Conservation (phyloP, 2,329 filamentous ascomycete species). For the Neonectria ditissima region DNA sequence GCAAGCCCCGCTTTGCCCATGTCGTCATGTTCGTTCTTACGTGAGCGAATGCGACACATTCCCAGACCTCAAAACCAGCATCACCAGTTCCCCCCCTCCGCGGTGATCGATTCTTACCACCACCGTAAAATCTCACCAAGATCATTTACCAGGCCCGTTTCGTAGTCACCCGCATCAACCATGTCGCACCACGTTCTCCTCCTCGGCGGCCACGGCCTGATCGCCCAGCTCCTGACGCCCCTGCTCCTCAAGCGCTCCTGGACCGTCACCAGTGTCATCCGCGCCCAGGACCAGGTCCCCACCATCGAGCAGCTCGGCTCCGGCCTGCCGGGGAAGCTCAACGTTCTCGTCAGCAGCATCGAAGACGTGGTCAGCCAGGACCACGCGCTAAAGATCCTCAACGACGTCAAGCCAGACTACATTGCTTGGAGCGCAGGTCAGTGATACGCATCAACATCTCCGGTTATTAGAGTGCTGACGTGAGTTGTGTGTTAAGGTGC, state of each 20-base stretch:
- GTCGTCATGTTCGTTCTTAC: slow-evolving; percentile 32
- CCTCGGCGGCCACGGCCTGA: slow-evolving; percentile 84
- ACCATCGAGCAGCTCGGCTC: slow-evolving; percentile 72
- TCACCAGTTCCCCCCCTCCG: neutral
- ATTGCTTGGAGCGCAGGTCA: slow-evolving; percentile 76
- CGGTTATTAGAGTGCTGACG: slow-evolving; percentile 20
- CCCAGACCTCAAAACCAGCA: slow-evolving; percentile 15
- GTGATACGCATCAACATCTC: slow-evolving; percentile 30
- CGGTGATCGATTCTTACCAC: neutral
- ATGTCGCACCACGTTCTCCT: slow-evolving; percentile 71
- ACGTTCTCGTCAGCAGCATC: slow-evolving; percentile 76
- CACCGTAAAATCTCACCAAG: slow-evolving; percentile 3
- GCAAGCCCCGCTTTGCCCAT: slow-evolving; percentile 28
- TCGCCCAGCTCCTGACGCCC: slow-evolving; percentile 80
- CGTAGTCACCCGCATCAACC: slow-evolving; percentile 5
- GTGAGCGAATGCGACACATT: slow-evolving; percentile 19
- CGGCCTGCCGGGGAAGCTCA: slow-evolving; percentile 71
- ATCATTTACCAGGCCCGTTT: neutral
- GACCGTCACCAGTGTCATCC: slow-evolving; percentile 83
- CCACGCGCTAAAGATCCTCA: slow-evolving; percentile 72
- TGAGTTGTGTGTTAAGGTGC: slow-evolving; percentile 55
- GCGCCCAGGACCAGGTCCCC: slow-evolving; percentile 74
- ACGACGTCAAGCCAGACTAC: slow-evolving; percentile 71
- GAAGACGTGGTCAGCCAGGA: slow-evolving; percentile 75
- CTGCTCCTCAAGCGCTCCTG: slow-evolving; percentile 79